Conservation (phyloP, 768 basidiomycete species). For the Pleurotus cornucopiae region DNA sequence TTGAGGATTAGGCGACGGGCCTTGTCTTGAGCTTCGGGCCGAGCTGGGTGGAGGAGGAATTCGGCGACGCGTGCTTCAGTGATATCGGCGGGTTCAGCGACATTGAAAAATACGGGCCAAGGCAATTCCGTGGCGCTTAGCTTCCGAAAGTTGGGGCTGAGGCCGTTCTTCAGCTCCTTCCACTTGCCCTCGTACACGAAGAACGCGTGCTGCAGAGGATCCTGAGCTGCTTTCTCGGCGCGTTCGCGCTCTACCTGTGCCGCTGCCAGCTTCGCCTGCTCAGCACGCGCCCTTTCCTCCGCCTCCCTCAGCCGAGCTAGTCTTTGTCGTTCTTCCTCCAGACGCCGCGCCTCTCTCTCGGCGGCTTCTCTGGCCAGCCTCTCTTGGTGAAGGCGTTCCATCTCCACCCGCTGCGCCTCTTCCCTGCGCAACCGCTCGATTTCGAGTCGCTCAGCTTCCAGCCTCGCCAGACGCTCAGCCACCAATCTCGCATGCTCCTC, state of each 20-base stretch:
- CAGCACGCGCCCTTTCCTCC: neutral
- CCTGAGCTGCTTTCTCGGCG: neutral
- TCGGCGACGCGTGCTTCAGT: constrained; percentile 26
- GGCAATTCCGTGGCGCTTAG: constrained; percentile 32
- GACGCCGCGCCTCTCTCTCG: no score
- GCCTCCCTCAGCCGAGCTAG: no score
- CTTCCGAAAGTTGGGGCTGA: neutral
- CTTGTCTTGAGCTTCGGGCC: constrained; percentile 24
- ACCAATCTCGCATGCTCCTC: no score
- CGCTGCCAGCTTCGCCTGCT: neutral
- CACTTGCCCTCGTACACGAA: constrained; percentile 30
- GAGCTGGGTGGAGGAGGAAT: constrained; percentile 37
- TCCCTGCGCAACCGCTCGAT: neutral
- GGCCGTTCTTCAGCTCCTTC: constrained; percentile 24
- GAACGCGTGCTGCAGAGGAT: constrained; percentile 12
- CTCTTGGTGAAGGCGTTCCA: neutral
- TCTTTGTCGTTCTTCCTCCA: neutral
- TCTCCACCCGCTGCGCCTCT: neutral
- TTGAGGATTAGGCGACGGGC: constrained; percentile 30
- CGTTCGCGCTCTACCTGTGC: neutral
- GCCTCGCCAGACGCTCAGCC: no score
- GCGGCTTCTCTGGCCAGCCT: no score
- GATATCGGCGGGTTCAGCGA: constrained; percentile 27
- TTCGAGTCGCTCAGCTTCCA: neutral
- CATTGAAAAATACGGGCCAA: constrained; percentile 34